Evolutionary conservation across 495 filamentous ascomycete species (phyloP).

Genomic region (Neurospora discreta): DNA sequence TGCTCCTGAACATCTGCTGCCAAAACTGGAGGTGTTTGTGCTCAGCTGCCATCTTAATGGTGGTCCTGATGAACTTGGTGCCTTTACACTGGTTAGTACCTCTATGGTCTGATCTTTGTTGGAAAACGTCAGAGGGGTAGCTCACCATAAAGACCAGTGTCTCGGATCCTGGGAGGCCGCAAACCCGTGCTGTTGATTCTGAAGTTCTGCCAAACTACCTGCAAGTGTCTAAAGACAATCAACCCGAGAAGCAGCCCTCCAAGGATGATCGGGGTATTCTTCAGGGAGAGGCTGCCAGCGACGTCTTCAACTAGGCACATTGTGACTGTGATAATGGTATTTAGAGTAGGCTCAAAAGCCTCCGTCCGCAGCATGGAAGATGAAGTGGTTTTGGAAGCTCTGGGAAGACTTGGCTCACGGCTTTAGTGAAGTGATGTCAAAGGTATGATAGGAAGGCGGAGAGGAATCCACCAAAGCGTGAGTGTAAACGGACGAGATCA

Average conservation of each 20-base stretch:
- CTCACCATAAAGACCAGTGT: conserved; percentile 23
- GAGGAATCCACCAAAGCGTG: neutral
- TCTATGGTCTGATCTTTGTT: conserved; percentile 8
- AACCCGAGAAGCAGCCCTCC: conserved; percentile 18
- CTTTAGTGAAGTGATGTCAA: neutral
- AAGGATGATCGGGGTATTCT: conserved; percentile 16
- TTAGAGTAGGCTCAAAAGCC: neutral
- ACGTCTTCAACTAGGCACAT: conserved; percentile 32
- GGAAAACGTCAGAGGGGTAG: neutral
- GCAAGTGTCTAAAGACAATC: conserved; percentile 16
- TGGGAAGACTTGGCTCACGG: neutral
- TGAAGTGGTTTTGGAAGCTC: neutral
- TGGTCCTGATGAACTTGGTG: conserved; percentile 47
- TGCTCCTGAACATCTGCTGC: conserved; percentile 33
- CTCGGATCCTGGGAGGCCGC: conserved; percentile 9
- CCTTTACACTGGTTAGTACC: conserved; percentile 31
- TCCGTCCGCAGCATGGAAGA: neutral
- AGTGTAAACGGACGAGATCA: neutral
- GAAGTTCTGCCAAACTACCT: conserved; percentile 16
- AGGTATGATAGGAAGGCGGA: neutral
- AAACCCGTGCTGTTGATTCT: conserved; percentile 31
- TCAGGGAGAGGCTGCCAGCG: conserved; percentile 26
- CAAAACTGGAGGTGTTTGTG: conserved; percentile 52
- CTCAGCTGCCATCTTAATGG: conserved; percentile 36
- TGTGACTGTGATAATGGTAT: conserved; percentile 1